Base-by-base conservation (phyloP, 1,284 basidiomycete species). In the Trametes hirsuta region DNA sequence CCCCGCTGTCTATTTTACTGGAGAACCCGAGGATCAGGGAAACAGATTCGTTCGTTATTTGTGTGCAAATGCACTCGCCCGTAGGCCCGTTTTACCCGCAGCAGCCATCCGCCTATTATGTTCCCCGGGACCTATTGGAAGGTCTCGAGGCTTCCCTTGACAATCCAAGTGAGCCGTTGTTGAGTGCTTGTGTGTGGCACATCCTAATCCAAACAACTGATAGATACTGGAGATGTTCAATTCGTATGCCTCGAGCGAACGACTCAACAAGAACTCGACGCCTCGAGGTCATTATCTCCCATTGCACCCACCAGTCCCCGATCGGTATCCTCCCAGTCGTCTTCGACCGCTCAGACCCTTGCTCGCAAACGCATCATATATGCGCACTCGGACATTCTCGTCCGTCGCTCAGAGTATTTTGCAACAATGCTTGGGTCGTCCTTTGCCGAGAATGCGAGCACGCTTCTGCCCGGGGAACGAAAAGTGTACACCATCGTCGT, bases 351-450 rank as follows among this genome's bases (percentile, higher is more conserved):
- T 30, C 79, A 77, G 42, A 78, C 77, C 10, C 78, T 81, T 4
- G 86, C 84, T 10, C 79, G 88, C 11, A 90, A 90, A 66, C 80
- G 88, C 22, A 72, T 91, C 21, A 84, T 95, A 30, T 94, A 92
- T 73, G 91, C 91, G 0, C 93, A 95, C 73, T 87, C 88, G 2
- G 87, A 91, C 68, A 87, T 94, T 44, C 81, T 94, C 21, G 84
- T 77, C 45, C 80, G 82, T 11, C 77, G 91, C 22, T 90, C 89
- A 22, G 91, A 93, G 53, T 94, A 94, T 68, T 94, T 94, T 69
- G 80, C 85, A 2, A 90, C 88, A 1, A 90, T 94, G 84, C 79
- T 95, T 21, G 77, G 82, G 34, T 91, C 89, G 0, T 83, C 85
- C 0, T 94, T 92, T 69, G 74, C 84, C 5, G 90, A 93, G 72